These are phyloP conservation scores for Hyphopichia homilentoma DNA, from an alignment of 805 yeast genomes.

Conservation along the genomic window DNA sequence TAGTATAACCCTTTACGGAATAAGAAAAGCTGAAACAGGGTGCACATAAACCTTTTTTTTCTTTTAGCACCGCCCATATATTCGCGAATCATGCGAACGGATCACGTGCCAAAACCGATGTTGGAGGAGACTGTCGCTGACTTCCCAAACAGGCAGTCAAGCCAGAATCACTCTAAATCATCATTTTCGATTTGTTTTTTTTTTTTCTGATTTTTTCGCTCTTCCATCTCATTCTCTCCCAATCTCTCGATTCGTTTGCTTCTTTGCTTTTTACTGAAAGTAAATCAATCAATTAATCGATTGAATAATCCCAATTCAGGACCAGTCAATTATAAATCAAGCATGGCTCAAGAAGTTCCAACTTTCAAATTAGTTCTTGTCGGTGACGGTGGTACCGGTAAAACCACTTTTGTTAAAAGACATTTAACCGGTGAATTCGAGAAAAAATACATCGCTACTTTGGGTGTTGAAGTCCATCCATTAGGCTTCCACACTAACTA, in stretches of 20 bases:
- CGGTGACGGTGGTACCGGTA: slow-evolving; percentile 99
- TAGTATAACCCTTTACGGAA: too few relatives aligned
- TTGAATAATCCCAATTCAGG: too few relatives aligned
- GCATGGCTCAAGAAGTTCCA: slow-evolving; percentile 81
- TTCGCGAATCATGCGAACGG: too few relatives aligned
- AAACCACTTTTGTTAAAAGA: slow-evolving; percentile 99
- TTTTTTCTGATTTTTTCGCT: neutral
- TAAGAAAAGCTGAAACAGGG: too few relatives aligned
- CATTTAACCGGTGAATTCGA: slow-evolving; percentile 99
- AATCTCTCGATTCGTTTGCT: neutral
- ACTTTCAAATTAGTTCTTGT: slow-evolving; percentile 97
- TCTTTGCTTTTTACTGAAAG: slow-evolving; percentile 1
- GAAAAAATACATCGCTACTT: slow-evolving; percentile 97
- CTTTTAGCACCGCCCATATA: too few relatives aligned
- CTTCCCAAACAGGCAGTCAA: too few relatives aligned
- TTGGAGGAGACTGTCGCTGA: too few relatives aligned
- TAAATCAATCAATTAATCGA: slow-evolving; percentile 9
- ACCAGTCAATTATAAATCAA: too few relatives aligned
- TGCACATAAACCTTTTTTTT: too few relatives aligned
- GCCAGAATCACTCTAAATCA: too few relatives aligned
- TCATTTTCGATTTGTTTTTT: slow-evolving; percentile 1
- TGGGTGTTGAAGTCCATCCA: slow-evolving; percentile 99
- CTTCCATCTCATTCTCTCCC: neutral
- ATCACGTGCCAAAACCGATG: too few relatives aligned
- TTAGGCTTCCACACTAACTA: slow-evolving; percentile 96